Base-by-base conservation (phyloP, 2,329 filamentous ascomycete species). In the Ophioceras dolichostomum region DNA sequence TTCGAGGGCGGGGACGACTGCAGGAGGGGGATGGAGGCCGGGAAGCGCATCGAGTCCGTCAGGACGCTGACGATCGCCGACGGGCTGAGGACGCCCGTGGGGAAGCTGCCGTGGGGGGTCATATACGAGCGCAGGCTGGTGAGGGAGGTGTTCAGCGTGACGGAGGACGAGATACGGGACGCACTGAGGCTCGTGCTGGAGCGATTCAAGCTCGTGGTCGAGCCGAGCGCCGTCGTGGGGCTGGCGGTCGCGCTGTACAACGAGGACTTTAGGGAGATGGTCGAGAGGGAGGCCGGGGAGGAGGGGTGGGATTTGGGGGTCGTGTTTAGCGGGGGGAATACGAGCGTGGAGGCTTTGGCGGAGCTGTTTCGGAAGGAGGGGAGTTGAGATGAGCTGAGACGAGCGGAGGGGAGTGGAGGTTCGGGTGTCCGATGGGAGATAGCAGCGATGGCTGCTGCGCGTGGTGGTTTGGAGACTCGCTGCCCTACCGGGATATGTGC, bases 201-300 rank as follows among this genome's bases (percentile, higher is more conserved):
- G 70, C 65, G 88, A 40, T 76, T 91, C 68, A 95, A 96, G 73
- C 62, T 94, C 33, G 76, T 95, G 17, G 77, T 95, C 10, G 89
- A 96, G 67, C 89, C 89, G 17, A 88, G 81, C 57, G 76, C 83
- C 1, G 86, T 79, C 3, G 88, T 95, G n/a, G 75, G 77, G 2
- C 57, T 96, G 41, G 91, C 89, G 0, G 83, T 84, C 7, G 79
- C 78, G 37, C 61, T 96, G 46, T 95, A 76, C 46, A 82, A 94
- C 54, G 84, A 93, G 58, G 84, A 87, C 4, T 95, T 95, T 44
- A 64, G 85, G 40, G 55, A 51, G 10, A 57, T 80, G 57, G 81
- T 88, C 9, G 76, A 85, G 61, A 57, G 51, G 41, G 82, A 88
- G 56, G 82, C 65, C 0, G 83, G 83, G 0, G 67, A 74, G 37